Evolutionary conservation across 257 asterid species (phyloP), one percentile per base, ranked within the genome.

Genomic region (Solanum microdontum): DNA sequence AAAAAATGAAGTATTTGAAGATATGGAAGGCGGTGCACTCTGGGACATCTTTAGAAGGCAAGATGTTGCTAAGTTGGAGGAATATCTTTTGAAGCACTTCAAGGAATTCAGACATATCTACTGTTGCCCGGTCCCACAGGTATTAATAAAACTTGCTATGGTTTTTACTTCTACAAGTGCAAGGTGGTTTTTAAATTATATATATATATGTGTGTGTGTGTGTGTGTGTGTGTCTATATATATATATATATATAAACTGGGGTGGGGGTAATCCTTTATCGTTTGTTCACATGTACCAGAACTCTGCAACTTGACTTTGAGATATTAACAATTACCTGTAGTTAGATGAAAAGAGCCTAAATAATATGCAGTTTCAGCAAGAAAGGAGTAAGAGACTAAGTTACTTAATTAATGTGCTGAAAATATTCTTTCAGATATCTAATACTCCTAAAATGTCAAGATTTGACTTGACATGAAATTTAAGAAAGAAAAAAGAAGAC

Each of bases 41-140:
- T 97, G 99, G 99, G 99, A 97, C 91, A 94, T 97, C 37, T 97
- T 95, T 91, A 93, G 98, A 92, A 94, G 97, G 90, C 88, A 95
- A 89, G 99, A 96, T 82, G 93, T 94, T 40, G 94, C 98, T 9
- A 91, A 93, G 87, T 84, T 96, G 87, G 95, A 93, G 87, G 91
- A 94, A 19, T 97, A 91, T 91, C 91, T 92, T 36, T 80, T 77
- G 87, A 90, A 87, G 87, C 93, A 92, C 84, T 91, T 55, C 33
- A 88, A 86, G 86, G 91, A 91, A 86, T 89, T 92, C 86, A 89
- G 94, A 87, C 93, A 91, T 60, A 88, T 87, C 76, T 60, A 87
- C 70, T 87, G 93, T 82, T 91, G 88, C 90, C 98, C 84, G 13
- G 68, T 96, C 87, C 89, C 92, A 4, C 92, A 92, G 97, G 98